These are phyloP conservation scores for Orbilia oligospora DNA, from an alignment of 2,329 filamentous ascomycete species.

Conservation along the genomic window DNA sequence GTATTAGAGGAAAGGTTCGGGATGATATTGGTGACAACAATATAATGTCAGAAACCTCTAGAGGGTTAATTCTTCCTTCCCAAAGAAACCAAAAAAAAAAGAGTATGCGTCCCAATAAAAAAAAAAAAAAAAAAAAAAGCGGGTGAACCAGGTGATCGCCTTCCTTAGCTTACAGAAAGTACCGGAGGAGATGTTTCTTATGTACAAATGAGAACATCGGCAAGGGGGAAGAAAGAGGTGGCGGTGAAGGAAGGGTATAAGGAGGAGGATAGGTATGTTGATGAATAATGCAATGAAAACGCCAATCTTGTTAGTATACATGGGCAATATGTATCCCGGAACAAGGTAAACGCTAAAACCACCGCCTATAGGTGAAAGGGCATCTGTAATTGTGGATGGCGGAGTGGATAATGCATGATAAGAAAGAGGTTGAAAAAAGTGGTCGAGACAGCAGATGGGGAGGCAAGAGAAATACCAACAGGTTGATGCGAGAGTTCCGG, in stretches of 20 bases:
- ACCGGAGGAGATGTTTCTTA: conserved; percentile 59
- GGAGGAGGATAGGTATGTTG: neutral
- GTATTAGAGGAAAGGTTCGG: too few relatives aligned
- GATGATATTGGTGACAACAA: too few relatives aligned
- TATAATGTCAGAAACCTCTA: too few relatives aligned
- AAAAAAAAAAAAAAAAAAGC: conserved; percentile 1
- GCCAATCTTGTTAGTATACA: conserved; percentile 54
- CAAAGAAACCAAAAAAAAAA: neutral
- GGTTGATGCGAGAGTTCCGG: conserved; percentile 28
- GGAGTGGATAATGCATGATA: neutral
- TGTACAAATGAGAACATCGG: conserved; percentile 53
- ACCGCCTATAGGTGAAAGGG: neutral
- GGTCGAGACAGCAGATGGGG: neutral
- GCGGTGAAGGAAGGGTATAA: neutral
- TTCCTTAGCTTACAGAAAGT: conserved; percentile 51
- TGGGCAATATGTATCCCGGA: conserved; percentile 30
- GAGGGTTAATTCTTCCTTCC: too few relatives aligned
- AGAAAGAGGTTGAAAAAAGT: conserved; percentile 9
- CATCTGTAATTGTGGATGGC: neutral
- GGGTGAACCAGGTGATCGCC: conserved; percentile 34
- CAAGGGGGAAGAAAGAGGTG: conserved; percentile 3
- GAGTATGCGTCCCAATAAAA: neutral
- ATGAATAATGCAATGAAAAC: conserved; percentile 16
- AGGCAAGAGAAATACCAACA: conserved; percentile 12
- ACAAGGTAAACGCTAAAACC: conserved; percentile 20